Evolutionary conservation across 306 rosid genomes (phyloP).

Genomic region (Carpinus fangiana): DNA sequence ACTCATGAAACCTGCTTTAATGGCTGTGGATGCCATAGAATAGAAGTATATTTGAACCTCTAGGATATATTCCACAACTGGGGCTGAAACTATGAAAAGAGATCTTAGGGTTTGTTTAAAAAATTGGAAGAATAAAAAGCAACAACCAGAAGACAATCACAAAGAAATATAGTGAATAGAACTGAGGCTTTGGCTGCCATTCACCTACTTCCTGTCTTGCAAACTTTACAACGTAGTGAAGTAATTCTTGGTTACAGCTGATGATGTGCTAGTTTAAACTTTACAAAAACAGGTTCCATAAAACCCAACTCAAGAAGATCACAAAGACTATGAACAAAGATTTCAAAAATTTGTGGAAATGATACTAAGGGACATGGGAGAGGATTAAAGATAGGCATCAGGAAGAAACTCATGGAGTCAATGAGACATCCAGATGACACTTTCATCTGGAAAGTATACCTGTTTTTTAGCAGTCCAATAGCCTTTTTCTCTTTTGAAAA

Average conservation of each 20-base stretch:
- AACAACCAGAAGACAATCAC: neutral
- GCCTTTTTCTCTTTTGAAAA: slow-evolving; percentile 44
- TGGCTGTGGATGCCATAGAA: too few relatives aligned
- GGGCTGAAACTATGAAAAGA: too few relatives aligned
- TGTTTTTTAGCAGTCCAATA: slow-evolving; percentile 39
- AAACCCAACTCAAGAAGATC: slow-evolving; percentile 39
- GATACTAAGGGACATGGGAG: slow-evolving; percentile 34
- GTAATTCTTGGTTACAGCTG: neutral
- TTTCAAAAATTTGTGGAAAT: slow-evolving; percentile 31
- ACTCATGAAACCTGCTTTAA: too few relatives aligned
- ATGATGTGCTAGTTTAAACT: slow-evolving; percentile 18
- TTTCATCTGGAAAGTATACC: slow-evolving; percentile 24
- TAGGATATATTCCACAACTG: too few relatives aligned
- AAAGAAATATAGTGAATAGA: neutral
- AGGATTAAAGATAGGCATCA: slow-evolving; percentile 39
- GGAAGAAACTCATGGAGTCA: slow-evolving; percentile 35
- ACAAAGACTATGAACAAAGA: slow-evolving; percentile 41
- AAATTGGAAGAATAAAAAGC: neutral
- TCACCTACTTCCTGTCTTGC: slow-evolving; percentile 7
- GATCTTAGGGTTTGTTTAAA: too few relatives aligned
- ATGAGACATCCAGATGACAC: slow-evolving; percentile 16
- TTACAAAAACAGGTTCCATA: slow-evolving; percentile 20
- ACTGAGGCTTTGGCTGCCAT: slow-evolving; percentile 18
- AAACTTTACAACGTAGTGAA: slow-evolving; percentile 24
- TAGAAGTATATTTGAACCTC: too few relatives aligned